Base-by-base conservation (phyloP, 2,329 filamentous ascomycete genomes). In the Botrytis aclada region DNA sequence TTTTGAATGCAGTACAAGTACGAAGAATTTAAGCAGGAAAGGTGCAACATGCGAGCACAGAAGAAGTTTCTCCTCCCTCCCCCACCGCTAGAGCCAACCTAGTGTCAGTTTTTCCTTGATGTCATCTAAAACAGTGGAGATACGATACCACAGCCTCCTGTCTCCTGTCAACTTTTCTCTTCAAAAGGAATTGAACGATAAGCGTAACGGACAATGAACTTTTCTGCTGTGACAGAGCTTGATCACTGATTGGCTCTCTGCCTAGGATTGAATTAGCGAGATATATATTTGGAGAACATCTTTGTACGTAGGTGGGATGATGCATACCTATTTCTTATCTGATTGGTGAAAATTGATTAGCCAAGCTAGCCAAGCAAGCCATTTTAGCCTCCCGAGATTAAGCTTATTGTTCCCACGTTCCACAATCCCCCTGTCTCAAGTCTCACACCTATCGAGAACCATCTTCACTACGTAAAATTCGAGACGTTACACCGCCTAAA, bases 381-480 rank as follows among this genome's bases (percentile, higher is more conserved):
- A 43, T 47, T 25, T 65, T 39, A 54, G 45, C 25, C 51, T 66
- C n/a, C 45, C 64, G 32, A 66, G 37, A 66, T 66, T 66, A 66
- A 66, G 64, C 45, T 66, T 66, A 66, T 54, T 66, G 14, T 54
- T 51, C 22, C 45, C 64, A 66, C 45, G 51, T 56, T 56, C 51
- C 51, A 56, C 51, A 3, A 34, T 66, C 43, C 45, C 22, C 32
- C 63, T 51, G 43, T 51, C 32, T 66, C 64, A 54, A 39, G 32
- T 29, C 9, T 51, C 43, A n/a, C 8, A 39, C 16, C 22, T 29
- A 29, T 29, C 51, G n/a, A 54, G n/a, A 32, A 29, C 51, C 14
- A 56, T 56, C 51, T 32, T 56, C 51, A 29, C 51, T 32, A 54
- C 34, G 25, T 51, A 39, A 37, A n/a, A 62, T n/a, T 9, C 14